Evolutionary conservation across 202 grass and related monocot genomes (phyloP).

Genomic region (Cymbopogon flexuosus): DNA sequence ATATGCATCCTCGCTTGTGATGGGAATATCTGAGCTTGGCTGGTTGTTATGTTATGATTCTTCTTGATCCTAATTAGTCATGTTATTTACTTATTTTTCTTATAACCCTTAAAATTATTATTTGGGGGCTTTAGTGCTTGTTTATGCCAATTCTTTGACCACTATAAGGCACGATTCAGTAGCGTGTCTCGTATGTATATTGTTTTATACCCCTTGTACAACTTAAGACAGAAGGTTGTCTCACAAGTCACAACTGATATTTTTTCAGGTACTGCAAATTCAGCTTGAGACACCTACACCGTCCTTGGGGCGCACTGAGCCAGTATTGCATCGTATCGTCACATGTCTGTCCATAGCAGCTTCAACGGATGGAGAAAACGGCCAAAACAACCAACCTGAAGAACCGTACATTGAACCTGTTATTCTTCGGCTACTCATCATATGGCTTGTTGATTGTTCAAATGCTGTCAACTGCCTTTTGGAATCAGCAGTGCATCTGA

Average conservation of each 20-base stretch:
- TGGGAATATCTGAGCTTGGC: slow-evolving; percentile 15
- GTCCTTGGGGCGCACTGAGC: slow-evolving; percentile 70
- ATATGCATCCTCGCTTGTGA: slow-evolving; percentile 12
- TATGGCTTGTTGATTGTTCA: slow-evolving; percentile 81
- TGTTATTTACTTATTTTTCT: background rate
- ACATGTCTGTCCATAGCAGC: slow-evolving; percentile 72
- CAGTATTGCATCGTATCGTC: slow-evolving; percentile 68
- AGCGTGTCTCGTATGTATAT: background rate
- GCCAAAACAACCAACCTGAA: slow-evolving; percentile 45
- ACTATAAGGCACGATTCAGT: background rate
- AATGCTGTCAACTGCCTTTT: slow-evolving; percentile 81
- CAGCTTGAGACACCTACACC: slow-evolving; percentile 68
- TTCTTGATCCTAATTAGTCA: slow-evolving; percentile 2
- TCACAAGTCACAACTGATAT: background rate
- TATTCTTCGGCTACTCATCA: slow-evolving; percentile 73
- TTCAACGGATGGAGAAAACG: slow-evolving; percentile 53
- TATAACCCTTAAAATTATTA: background rate
- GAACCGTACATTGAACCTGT: slow-evolving; percentile 62
- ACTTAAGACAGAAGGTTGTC: slow-evolving; percentile 5
- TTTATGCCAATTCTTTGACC: slow-evolving; percentile 13
- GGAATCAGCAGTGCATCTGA: slow-evolving; percentile 68
- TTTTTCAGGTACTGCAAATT: slow-evolving; percentile 72
- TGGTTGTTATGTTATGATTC: slow-evolving; percentile 4
- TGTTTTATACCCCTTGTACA: background rate
- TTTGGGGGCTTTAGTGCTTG: background rate